Conservation (phyloP, 1,284 basidiomycete species). For the Athelia psychrophila region DNA sequence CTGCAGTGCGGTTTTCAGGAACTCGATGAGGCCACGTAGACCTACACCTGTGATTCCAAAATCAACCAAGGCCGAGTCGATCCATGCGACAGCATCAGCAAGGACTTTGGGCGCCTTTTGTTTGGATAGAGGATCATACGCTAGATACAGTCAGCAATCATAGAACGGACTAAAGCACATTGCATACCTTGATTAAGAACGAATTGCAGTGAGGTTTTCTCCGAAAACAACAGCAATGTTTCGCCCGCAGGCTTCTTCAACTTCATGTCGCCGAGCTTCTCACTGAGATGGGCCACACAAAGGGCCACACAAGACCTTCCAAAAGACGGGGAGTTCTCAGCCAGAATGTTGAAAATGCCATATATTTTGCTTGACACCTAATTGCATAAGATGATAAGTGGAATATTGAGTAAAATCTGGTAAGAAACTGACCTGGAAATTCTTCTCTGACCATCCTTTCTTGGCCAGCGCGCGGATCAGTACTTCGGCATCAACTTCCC, state of each 20-base stretch:
- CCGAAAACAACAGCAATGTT: slow-evolving; percentile 77
- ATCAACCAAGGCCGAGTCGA: slow-evolving; percentile 86
- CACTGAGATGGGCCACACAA: slow-evolving; percentile 81
- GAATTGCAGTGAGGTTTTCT: slow-evolving; percentile 94
- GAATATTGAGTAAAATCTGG: slow-evolving; percentile 4
- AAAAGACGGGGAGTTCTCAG: slow-evolving; percentile 81
- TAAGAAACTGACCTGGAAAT: slow-evolving; percentile 78
- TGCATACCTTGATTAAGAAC: slow-evolving; percentile 83
- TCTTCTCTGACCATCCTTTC: slow-evolving; percentile 97
- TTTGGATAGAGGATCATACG: slow-evolving; percentile 88
- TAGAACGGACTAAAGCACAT: slow-evolving; percentile 3
- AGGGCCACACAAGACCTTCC: slow-evolving; percentile 85
- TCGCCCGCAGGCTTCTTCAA: slow-evolving; percentile 98
- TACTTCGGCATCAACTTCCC: slow-evolving; percentile 84
- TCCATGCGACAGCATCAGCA: slow-evolving; percentile 89
- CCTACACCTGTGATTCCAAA: slow-evolving; percentile 92
- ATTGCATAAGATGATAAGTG: slow-evolving; percentile 1
- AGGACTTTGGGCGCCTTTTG: slow-evolving; percentile 98
- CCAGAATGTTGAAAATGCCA: slow-evolving; percentile 70
- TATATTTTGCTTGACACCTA: slow-evolving; percentile 91
- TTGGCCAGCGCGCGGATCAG: slow-evolving; percentile 89
- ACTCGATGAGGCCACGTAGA: slow-evolving; percentile 85
- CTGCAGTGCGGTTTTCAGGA: slow-evolving; percentile 83
- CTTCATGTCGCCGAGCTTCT: slow-evolving; percentile 97
- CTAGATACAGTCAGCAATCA: slow-evolving; percentile 37